Percentiles rank a stretch among this genome's conserved stretches.
Evolutionary conservation across 495 filamentous ascomycete species (phyloP).

Genomic region (Thermothielavioides terrestris): DNA sequence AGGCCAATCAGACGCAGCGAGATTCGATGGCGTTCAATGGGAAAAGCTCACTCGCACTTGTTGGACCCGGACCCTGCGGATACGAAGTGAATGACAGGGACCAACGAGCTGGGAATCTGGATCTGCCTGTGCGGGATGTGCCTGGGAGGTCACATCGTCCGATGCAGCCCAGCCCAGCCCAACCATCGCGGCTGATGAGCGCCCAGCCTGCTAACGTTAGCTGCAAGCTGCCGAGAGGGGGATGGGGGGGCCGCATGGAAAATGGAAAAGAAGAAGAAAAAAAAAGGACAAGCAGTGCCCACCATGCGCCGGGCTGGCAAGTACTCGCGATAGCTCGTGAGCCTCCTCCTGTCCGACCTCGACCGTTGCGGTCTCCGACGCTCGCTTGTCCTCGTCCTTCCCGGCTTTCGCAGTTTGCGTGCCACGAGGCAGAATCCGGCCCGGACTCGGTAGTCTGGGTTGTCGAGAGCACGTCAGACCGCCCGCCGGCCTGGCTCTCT

Average conservation of each 20-base stretch:
- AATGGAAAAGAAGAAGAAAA: no score
- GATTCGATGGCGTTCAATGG: not conserved
- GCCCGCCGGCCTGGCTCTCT: not conserved
- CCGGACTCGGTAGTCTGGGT: no score
- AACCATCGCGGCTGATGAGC: not conserved
- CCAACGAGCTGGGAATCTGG: no score
- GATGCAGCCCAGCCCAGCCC: not conserved
- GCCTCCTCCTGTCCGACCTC: not conserved
- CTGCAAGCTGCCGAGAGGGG: no score
- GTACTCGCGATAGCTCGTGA: not conserved
- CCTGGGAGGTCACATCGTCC: slow-evolving; percentile 1
- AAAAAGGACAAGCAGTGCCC: not conserved
- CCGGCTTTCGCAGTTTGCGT: not conserved
- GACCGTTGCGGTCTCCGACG: slow-evolving; percentile 1
- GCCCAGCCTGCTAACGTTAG: no score
- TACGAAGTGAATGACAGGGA: slow-evolving; percentile 1
- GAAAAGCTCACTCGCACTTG: not conserved
- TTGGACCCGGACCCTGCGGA: slow-evolving; percentile 1
- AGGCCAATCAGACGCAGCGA: not conserved
- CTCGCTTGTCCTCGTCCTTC: not conserved
- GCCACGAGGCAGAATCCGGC: no score
- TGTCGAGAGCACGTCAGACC: not conserved
- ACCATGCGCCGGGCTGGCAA: not conserved
- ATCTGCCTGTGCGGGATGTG: no score
- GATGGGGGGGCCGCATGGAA: not conserved